Conservation (phyloP, 371 early-diverging fungal genomes). For the Funneliformis caledonium region DNA sequence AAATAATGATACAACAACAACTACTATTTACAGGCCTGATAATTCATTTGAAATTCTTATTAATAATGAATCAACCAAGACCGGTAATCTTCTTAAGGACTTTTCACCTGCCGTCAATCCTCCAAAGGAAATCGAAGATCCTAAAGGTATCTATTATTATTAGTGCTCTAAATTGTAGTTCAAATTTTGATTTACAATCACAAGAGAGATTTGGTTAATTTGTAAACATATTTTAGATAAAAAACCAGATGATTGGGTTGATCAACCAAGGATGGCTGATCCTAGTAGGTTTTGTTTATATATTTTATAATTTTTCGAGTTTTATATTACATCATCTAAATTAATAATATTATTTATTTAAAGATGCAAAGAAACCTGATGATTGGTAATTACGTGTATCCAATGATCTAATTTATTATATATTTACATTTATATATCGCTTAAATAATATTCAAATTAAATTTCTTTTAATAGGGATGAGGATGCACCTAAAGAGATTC, state of each 20-base stretch:
- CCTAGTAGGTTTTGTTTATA: slow-evolving; percentile 45
- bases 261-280: slow-evolving; percentile 86
- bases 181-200: not conserved
- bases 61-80: slow-evolving; percentile 72
- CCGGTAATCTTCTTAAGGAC: slow-evolving; percentile 83
- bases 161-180: not conserved
- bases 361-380: slow-evolving; percentile 82
- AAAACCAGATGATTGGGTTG: slow-evolving; percentile 97
- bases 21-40: slow-evolving; percentile 64
- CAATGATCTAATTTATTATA: not conserved
- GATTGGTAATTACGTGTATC: slow-evolving; percentile 56
- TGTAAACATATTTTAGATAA: slow-evolving; percentile 54
- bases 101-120: slow-evolving; percentile 81
- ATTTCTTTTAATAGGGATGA: slow-evolving; percentile 56
- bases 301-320: not conserved
- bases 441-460: not conserved
- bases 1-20: not conserved
- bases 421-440: not conserved
- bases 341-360: slow-evolving; percentile 15
- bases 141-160: slow-evolving; percentile 47
- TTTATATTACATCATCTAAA: not conserved
- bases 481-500: slow-evolving; percentile 66
- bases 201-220: not conserved
- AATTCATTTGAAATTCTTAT: slow-evolving; percentile 86
- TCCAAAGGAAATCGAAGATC: slow-evolving; percentile 92